Evolutionary conservation across 1,284 basidiomycete genomes (phyloP).

Genomic region (Trametes versicolor): DNA sequence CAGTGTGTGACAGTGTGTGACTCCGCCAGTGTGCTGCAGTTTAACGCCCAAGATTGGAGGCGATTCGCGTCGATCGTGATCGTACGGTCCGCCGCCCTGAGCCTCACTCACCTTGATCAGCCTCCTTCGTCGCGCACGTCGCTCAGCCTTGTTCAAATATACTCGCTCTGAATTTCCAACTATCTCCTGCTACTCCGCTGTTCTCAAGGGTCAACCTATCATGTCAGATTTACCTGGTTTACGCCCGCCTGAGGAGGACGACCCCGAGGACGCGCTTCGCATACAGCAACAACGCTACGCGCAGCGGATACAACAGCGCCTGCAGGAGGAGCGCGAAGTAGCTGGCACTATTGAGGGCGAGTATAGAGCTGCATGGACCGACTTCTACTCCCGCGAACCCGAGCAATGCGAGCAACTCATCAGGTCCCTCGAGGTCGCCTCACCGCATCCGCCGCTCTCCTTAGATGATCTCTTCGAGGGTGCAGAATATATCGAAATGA

Average conservation of each 20-base stretch:
- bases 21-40: constrained; percentile 1
- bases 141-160: neutral
- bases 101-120: neutral
- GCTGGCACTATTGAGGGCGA: constrained; percentile 9
- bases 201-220: neutral
- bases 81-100: constrained; percentile 2
- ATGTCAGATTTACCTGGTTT: neutral
- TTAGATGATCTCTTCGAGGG: neutral
- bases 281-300: constrained; percentile 18
- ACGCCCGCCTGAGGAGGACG: neutral
- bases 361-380: constrained; percentile 43
- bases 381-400: constrained; percentile 50
- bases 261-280: constrained; percentile 12
- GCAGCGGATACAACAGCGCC: constrained; percentile 16
- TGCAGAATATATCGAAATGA: constrained; percentile 18
- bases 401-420: constrained; percentile 25
- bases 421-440: constrained; percentile 13
- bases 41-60: constrained; percentile 2
- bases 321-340: constrained; percentile 19
- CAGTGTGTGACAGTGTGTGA: constrained; percentile 14
- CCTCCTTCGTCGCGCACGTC: neutral
- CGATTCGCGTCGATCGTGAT: neutral
- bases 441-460: neutral
- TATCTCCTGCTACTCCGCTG: neutral
- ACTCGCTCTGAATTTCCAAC: neutral